A percentile compares a stretch with the other conserved stretches of the same genome.
These are phyloP conservation scores for Chlorella sp. DNA, from an alignment of 139 green algal species.

Conservation along the genomic window DNA sequence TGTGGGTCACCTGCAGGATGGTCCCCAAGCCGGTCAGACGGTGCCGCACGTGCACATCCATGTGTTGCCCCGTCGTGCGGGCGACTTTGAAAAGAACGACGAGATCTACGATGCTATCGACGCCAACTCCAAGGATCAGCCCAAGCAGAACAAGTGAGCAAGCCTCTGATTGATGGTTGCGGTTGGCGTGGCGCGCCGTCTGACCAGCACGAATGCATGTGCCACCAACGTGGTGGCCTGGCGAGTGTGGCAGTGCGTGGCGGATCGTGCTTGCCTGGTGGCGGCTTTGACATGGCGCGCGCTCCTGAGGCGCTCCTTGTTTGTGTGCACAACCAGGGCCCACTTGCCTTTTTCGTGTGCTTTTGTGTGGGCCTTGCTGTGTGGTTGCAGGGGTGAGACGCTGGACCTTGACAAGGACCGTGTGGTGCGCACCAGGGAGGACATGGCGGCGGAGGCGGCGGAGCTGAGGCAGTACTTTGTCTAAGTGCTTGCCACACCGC, in stretches of 20 bases:
- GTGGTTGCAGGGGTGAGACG: slow-evolving; percentile 15
- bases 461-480: slow-evolving; percentile 25
- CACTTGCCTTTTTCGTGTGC: not conserved
- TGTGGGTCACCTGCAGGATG: slow-evolving; percentile 16
- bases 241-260: not conserved
- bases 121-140: slow-evolving; percentile 2
- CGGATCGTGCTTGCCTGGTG: not conserved
- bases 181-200: not conserved
- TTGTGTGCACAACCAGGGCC: not conserved
- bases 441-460: slow-evolving; percentile 78
- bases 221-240: too few species aligned
- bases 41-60: slow-evolving; percentile 97
- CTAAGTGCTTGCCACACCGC: too few species aligned
- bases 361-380: not conserved
- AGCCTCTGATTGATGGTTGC: not conserved
- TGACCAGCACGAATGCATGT: not conserved
- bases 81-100: slow-evolving; percentile 92
- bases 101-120: slow-evolving; percentile 58
- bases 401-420: slow-evolving; percentile 69
- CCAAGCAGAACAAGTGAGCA: not conserved
- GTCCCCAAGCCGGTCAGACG: slow-evolving; percentile 76
- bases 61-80: slow-evolving; percentile 73
- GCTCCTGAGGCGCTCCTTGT: not conserved
- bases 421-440: slow-evolving; percentile 41
- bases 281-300: not conserved